Evolutionary conservation across 176 grass and related monocot genomes (phyloP), one percentile per base, ranked within the genome.

Genomic region (Juncus effusus): DNA sequence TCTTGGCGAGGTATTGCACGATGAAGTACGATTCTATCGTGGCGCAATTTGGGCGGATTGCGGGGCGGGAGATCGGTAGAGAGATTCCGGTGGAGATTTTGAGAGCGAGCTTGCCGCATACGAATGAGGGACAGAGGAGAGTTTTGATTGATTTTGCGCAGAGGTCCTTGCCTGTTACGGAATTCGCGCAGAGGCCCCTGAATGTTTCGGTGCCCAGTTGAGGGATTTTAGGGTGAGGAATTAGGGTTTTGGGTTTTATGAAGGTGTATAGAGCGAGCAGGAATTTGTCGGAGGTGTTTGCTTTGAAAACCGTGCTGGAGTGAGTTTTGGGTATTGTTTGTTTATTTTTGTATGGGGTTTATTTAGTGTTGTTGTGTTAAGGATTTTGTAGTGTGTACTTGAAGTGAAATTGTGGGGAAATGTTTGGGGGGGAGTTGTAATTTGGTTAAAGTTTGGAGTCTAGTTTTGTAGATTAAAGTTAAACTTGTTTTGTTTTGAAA

Each of bases 41-140:
- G 78, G 82, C 61, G 54, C 54, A 64, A 67, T 45, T 42, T 67
- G 62, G 62, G 56, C n/a, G 54, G 56, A 60, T 58, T 49, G 44
- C 9, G 9, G 70, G 69, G 7, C 52, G 16, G 35, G 79, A 77
- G 60, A 89, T 89, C 65, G 83, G 82, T 52, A 82, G 62, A 44
- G 85, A 95, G 62, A 86, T 95, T 70, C 90, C 90, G 15, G 70
- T 95, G 55, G 90, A 95, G 42, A 62, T 95, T 65, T 64, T 95
- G 51, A 77, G 90, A 65, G 82, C 90, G 41, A 89, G 90, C 47
- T 80, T 95, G 58, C 90, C 90, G 7, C 90, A 95, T 57, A 95
- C 90, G 13, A 78, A 95, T 73, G 90, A 85, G 79, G 55, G 69
- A 69, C 90, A 95, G 66, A 79, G 85, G 2, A 79, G 72, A 56